Conservation (phyloP, 805 yeast genomes). For the Wickerhamomyces queroliae region DNA sequence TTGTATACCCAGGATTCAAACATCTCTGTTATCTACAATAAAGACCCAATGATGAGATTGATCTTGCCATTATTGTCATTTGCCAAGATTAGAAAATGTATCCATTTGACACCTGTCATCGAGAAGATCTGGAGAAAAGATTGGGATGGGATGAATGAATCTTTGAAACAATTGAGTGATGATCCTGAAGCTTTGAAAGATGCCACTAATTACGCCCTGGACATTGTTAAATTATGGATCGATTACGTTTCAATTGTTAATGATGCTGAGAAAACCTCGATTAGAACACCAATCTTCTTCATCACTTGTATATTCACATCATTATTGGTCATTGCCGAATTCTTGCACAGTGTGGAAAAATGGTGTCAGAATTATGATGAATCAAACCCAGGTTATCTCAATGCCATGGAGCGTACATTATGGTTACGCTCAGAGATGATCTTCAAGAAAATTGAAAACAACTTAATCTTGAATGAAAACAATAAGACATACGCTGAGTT, state of each 20-base stretch:
- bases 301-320: constrained; percentile 65
- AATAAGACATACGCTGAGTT: constrained; percentile 55
- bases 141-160: constrained; percentile 60
- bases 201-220: constrained; percentile 50
- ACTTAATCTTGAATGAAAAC: constrained; percentile 45
- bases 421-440: constrained; percentile 62
- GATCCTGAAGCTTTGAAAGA: constrained; percentile 65
- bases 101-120: constrained; percentile 57
- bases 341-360: constrained; percentile 48
- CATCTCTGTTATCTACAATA: constrained; percentile 35
- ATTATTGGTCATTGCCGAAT: constrained; percentile 57
- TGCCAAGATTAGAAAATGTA: constrained; percentile 60
- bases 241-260: constrained; percentile 60
- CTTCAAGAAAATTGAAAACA: constrained; percentile 54
- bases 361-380: constrained; percentile 35
- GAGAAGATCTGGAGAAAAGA: constrained; percentile 57
- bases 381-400: constrained; percentile 22
- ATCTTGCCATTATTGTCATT: constrained; percentile 61
- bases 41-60: constrained; percentile 53
- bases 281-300: constrained; percentile 72
- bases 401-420: constrained; percentile 48
- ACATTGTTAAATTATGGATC: constrained; percentile 63
- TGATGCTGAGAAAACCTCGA: constrained; percentile 61
- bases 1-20: constrained; percentile 46
- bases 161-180: constrained; percentile 38